Percentiles rank a stretch among this genome's conserved stretches.
phyloP scores from a whole-genome alignment of 169 alveolate genomes.

The Miamiensis avidus region DNA sequence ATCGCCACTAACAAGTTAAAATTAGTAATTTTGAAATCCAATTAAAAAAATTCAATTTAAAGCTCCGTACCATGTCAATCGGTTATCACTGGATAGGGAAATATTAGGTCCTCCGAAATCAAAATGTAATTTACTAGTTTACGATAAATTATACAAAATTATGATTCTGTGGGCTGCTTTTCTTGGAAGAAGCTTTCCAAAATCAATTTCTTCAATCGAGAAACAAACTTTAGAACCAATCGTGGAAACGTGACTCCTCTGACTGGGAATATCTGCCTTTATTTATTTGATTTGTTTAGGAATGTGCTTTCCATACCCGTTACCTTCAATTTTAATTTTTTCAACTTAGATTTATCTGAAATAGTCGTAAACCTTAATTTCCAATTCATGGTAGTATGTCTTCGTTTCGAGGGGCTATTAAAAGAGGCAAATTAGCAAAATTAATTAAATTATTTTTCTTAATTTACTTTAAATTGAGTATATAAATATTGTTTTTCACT shows the following conservation, averaged over 20 bases:
- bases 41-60: constrained; percentile 44
- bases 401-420: constrained; percentile 71
- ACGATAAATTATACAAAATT: constrained; percentile 72
- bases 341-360: constrained; percentile 58
- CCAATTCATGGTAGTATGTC: constrained; percentile 62
- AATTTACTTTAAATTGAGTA: constrained; percentile 58
- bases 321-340: constrained; percentile 50
- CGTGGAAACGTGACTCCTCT: constrained; percentile 61
- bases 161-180: constrained; percentile 73
- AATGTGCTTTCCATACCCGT: constrained; percentile 67
- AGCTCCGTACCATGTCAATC: constrained; percentile 67
- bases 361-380: constrained; percentile 73
- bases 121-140: constrained; percentile 67
- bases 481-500: constrained; percentile 77
- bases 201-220: constrained; percentile 81
- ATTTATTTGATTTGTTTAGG: background rate
- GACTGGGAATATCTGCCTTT: constrained; percentile 63
- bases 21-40: constrained; percentile 54
- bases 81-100: constrained; percentile 40
- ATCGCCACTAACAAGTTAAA: constrained; percentile 55
- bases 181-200: constrained; percentile 80
- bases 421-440: no score
- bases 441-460: no score
- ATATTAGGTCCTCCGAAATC: constrained; percentile 61
- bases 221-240: constrained; percentile 67